These are phyloP conservation scores for Psilocybe azurescens DNA, from an alignment of 768 basidiomycete genomes.

Conservation along the genomic window DNA sequence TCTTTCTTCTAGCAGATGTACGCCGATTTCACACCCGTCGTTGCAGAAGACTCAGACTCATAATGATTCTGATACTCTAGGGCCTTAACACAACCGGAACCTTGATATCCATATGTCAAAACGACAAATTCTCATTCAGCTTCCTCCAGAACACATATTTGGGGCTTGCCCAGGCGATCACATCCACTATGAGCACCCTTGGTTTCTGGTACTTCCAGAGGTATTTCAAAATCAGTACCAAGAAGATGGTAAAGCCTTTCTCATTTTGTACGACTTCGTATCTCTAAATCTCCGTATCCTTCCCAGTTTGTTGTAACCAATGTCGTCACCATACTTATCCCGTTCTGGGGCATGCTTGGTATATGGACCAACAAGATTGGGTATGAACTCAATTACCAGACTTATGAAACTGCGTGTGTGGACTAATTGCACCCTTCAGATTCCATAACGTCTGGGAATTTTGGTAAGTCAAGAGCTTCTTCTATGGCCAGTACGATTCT, in stretches of 20 bases:
- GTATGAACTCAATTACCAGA: conserved; percentile 38
- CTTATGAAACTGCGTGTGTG: not conserved
- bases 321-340: conserved; percentile 76
- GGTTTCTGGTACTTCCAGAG: conserved; percentile 86
- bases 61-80: conserved; percentile 37
- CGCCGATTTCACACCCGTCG: conserved; percentile 24
- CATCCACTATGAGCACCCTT: conserved; percentile 72
- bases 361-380: conserved; percentile 81
- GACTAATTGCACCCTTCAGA: conserved; percentile 3
- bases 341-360: conserved; percentile 87
- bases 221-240: conserved; percentile 80
- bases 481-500: not conserved
- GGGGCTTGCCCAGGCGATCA: conserved; percentile 76
- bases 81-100: conserved; percentile 83
- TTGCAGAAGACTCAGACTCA: not conserved
- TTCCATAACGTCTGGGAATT: conserved; percentile 90
- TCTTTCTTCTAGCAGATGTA: conserved; percentile 82
- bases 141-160: conserved; percentile 84
- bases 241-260: conserved; percentile 66
- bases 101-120: conserved; percentile 77
- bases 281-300: not conserved
- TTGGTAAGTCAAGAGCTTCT: conserved; percentile 51
- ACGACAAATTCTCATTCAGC: conserved; percentile 80
- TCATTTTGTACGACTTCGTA: not conserved
- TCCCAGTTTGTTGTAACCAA: conserved; percentile 77